Percentiles rank a stretch among this genome's conserved stretches.
phyloP scores from a whole-genome alignment of 352 stramenopile genomes.

The Globisporangium lucens region DNA sequence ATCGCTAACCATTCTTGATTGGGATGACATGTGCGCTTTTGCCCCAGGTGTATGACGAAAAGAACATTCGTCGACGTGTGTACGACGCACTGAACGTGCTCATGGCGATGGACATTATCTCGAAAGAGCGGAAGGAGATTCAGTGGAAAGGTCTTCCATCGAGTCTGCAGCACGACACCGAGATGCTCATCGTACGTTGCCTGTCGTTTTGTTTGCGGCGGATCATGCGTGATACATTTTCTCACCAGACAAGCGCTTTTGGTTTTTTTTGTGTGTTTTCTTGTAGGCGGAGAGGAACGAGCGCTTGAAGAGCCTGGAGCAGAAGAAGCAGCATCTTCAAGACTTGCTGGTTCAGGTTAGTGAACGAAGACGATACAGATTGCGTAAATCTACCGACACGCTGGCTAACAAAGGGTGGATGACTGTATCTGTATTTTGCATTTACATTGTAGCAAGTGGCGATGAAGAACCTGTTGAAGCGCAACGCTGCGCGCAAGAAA shows the following conservation, averaged over 20 bases:
- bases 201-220: background rate
- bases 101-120: conserved; percentile 98
- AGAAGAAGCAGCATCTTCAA: conserved; percentile 89
- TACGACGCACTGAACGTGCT: conserved; percentile 98
- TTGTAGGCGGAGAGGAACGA: conserved; percentile 67
- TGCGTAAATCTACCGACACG: background rate
- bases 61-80: conserved; percentile 95
- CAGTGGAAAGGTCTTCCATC: conserved; percentile 79
- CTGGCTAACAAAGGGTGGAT: conserved; percentile 1
- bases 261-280: background rate
- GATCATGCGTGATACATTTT: background rate
- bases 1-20: background rate
- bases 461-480: conserved; percentile 92
- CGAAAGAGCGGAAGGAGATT: conserved; percentile 95
- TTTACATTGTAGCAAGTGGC: conserved; percentile 77
- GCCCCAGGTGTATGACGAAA: conserved; percentile 87
- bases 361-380: background rate
- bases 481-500: conserved; percentile 76
- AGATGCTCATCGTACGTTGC: conserved; percentile 70
- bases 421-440: background rate
- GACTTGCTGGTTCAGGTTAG: conserved; percentile 89
- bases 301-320: conserved; percentile 75
- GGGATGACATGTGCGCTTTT: background rate
- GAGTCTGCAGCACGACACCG: conserved; percentile 83
- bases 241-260: background rate